Evolutionary conservation across 768 basidiomycete genomes (phyloP).

Genomic region (Rhodotorula graminis): DNA sequence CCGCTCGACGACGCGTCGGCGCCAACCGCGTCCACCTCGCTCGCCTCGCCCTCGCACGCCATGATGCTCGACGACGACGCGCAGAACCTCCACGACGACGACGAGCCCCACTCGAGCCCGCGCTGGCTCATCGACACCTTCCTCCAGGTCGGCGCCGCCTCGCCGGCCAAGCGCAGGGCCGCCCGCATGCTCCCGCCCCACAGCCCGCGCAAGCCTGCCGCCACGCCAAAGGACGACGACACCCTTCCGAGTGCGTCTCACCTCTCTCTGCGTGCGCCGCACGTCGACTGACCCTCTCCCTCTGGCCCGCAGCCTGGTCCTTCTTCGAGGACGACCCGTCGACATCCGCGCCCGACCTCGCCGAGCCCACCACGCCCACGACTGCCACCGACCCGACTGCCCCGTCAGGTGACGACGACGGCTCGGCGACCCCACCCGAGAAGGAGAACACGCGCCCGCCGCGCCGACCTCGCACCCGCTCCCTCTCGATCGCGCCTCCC

Average conservation of each 20-base stretch:
- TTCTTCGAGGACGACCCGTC: conserved; percentile 18
- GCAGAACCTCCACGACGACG: conserved; percentile 4
- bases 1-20: conserved; percentile 17
- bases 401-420: background rate
- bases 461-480: background rate
- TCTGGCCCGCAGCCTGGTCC: conserved; percentile 6
- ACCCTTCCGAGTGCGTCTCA: background rate
- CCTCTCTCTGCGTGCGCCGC: too few relatives aligned
- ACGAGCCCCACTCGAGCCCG: background rate
- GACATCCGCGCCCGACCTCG: background rate
- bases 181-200: background rate
- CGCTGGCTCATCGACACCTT: conserved; percentile 25
- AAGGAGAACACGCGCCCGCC: conserved; percentile 1
- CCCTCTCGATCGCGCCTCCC: background rate
- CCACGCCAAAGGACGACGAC: background rate
- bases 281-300: background rate
- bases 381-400: background rate
- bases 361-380: background rate
- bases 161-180: background rate
- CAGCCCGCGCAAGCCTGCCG: background rate
- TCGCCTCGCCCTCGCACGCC: background rate
- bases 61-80: conserved; percentile 18
- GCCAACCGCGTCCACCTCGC: background rate
- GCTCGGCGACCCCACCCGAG: background rate
- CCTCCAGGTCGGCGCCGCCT: background rate